These are phyloP conservation scores for Gossypium aridum DNA, from an alignment of 441 rosid species.

Conservation along the genomic window DNA sequence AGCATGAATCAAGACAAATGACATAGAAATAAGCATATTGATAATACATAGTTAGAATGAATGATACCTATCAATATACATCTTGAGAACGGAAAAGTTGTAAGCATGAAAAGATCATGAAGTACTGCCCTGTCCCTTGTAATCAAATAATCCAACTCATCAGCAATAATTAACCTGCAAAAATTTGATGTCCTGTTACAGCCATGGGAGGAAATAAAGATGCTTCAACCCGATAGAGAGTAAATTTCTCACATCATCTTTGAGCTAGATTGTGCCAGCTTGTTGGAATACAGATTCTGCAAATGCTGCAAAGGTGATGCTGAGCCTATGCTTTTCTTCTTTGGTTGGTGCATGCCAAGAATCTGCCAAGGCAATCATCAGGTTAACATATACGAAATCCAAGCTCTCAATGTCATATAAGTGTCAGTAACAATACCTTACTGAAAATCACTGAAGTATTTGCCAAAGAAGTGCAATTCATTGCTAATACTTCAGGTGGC, in stretches of 20 bases:
- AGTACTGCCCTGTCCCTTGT: conserved; percentile 82
- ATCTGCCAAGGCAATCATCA: conserved; percentile 36
- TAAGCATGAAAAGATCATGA: conserved; percentile 89
- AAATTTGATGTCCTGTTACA: background rate
- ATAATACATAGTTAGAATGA: background rate
- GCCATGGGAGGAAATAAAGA: background rate
- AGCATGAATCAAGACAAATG: background rate
- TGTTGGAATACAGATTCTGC: conserved; percentile 55
- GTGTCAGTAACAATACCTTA: conserved; percentile 37
- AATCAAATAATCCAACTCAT: conserved; percentile 86
- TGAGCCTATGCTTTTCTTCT: conserved; percentile 32
- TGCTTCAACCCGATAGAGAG: background rate
- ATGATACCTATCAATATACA: conserved; percentile 72
- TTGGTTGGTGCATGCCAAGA: conserved; percentile 31
- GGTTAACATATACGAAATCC: conserved; percentile 14
- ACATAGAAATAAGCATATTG: background rate
- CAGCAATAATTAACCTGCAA: conserved; percentile 68
- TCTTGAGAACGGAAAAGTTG: conserved; percentile 68
- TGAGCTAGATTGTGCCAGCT: conserved; percentile 29
- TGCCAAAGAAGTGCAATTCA: conserved; percentile 69
- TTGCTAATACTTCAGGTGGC: conserved; percentile 41
- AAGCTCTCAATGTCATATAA: background rate
- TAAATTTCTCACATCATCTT: conserved; percentile 64
- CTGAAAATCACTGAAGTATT: conserved; percentile 61
- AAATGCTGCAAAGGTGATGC: conserved; percentile 54